phyloP scores from a whole-genome alignment of 192 early-diverging fungal species.

The Coemansia javaensis region DNA sequence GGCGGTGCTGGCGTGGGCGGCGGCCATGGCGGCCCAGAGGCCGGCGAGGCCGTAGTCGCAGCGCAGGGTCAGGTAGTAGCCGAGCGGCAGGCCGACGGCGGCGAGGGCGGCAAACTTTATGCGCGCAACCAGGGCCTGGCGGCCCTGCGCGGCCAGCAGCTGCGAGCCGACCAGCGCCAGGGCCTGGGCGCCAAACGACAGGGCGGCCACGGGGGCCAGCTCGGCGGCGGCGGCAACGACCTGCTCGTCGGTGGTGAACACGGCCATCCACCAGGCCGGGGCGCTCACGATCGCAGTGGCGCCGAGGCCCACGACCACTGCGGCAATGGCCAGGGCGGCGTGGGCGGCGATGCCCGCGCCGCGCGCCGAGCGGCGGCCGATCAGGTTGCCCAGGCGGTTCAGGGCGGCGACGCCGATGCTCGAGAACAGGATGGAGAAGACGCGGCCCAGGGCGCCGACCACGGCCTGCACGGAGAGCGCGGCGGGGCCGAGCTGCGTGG shows the following conservation, averaged over 20 bases:
- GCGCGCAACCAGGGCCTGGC: slow-evolving; percentile 49
- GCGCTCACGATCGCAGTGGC: slow-evolving; percentile 26
- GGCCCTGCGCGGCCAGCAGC: slow-evolving; percentile 51
- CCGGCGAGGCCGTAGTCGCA: slow-evolving; percentile 56
- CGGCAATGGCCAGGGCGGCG: slow-evolving; percentile 14
- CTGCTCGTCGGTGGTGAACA: slow-evolving; percentile 48
- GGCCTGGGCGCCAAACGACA: slow-evolving; percentile 34
- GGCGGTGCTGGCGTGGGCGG: slow-evolving; percentile 29
- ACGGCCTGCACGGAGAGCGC: slow-evolving; percentile 77
- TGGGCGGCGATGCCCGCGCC: slow-evolving; percentile 31
- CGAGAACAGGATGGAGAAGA: slow-evolving; percentile 67
- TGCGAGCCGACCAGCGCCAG: slow-evolving; percentile 58
- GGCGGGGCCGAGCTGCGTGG: slow-evolving; percentile 72
- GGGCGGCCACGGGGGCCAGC: slow-evolving; percentile 18
- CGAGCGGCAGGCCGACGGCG: slow-evolving; percentile 52
- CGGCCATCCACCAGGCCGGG: slow-evolving; percentile 33
- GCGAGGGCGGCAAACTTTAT: slow-evolving; percentile 53
- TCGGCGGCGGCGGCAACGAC: slow-evolving; percentile 5
- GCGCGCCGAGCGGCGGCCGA: slow-evolving; percentile 49
- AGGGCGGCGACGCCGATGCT: slow-evolving; percentile 70
- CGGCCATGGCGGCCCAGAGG: slow-evolving; percentile 59
- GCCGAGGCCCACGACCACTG: slow-evolving; percentile 16
- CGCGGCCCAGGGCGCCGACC: slow-evolving; percentile 62
- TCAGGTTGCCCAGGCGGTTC: slow-evolving; percentile 75
- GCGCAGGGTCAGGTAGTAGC: slow-evolving; percentile 51